phyloP scores from a whole-genome alignment of 2,329 filamentous ascomycete species.

The Cercospora sp. region DNA sequence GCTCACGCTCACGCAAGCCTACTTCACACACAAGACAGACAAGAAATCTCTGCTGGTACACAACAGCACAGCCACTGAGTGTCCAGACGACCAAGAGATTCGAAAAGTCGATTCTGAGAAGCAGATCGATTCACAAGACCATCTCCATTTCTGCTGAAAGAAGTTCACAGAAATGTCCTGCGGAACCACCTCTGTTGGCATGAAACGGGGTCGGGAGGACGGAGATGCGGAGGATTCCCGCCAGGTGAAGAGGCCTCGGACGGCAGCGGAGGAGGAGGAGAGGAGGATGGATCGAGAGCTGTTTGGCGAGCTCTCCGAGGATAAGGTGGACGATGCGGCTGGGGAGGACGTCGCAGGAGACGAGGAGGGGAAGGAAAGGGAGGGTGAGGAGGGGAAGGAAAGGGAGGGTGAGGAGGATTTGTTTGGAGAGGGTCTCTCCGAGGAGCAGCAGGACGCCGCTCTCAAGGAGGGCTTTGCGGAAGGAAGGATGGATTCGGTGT shows the following conservation, averaged over 20 bases:
- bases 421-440: not conserved
- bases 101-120: not conserved
- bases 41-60: not conserved
- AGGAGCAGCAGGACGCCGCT: not conserved
- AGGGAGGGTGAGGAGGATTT: not conserved
- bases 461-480: not conserved
- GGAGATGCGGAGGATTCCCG: not conserved
- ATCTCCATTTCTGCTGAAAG: not conserved
- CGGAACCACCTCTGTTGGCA: not conserved
- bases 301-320: not conserved
- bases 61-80: not conserved
- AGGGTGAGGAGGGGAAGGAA: not conserved
- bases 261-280: not conserved
- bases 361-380: not conserved
- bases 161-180: slow-evolving; percentile 1
- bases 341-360: not conserved
- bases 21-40: not conserved
- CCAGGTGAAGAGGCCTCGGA: not conserved
- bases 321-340: not conserved
- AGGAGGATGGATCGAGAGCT: not conserved
- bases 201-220: not conserved
- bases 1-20: not conserved
- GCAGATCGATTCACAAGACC: slow-evolving; percentile 4
- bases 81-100: not conserved
- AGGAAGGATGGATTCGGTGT: not conserved